A percentile compares a stretch with the other conserved stretches of the same genome.
These are phyloP conservation scores for Tolypocladium album DNA, from an alignment of 2,329 filamentous ascomycete genomes.

Conservation along the genomic window DNA sequence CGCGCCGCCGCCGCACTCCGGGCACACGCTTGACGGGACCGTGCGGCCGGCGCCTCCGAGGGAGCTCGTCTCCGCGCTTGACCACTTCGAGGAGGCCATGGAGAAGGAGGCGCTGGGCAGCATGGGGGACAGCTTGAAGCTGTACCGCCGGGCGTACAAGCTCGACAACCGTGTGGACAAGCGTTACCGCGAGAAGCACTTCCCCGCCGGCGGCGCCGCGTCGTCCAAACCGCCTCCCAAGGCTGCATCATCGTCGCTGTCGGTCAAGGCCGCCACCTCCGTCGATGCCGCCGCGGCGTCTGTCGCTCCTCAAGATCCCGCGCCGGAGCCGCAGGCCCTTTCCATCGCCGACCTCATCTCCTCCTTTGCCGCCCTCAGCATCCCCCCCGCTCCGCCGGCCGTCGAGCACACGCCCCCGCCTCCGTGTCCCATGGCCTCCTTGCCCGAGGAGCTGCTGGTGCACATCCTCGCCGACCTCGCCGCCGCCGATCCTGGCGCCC, in stretches of 20 bases:
- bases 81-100: constrained; percentile 87
- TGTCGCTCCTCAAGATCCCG: constrained; percentile 25
- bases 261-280: constrained; percentile 2
- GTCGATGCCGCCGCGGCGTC: not conserved
- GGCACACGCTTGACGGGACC: constrained; percentile 7
- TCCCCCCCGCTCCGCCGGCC: constrained; percentile 54
- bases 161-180: constrained; percentile 79
- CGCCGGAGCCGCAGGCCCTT: constrained; percentile 27
- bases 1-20: constrained; percentile 1
- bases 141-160: constrained; percentile 87
- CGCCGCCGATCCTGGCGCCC: constrained; percentile 62
- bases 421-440: constrained; percentile 65
- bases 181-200: constrained; percentile 84
- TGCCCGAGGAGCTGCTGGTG: constrained; percentile 77
- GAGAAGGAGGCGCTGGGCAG: constrained; percentile 78
- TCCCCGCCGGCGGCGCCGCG: constrained; percentile 52
- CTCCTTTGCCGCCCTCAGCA: constrained; percentile 60
- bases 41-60: constrained; percentile 6
- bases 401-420: constrained; percentile 63
- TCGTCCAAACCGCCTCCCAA: constrained; percentile 32
- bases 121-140: constrained; percentile 74
- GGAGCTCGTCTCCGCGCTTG: constrained; percentile 66
- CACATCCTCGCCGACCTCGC: constrained; percentile 70
- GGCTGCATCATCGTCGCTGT: constrained; percentile 4
- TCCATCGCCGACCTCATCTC: constrained; percentile 60